Conservation (phyloP, 1,284 basidiomycete genomes). For the Cryptococcus jaspeensis region DNA sequence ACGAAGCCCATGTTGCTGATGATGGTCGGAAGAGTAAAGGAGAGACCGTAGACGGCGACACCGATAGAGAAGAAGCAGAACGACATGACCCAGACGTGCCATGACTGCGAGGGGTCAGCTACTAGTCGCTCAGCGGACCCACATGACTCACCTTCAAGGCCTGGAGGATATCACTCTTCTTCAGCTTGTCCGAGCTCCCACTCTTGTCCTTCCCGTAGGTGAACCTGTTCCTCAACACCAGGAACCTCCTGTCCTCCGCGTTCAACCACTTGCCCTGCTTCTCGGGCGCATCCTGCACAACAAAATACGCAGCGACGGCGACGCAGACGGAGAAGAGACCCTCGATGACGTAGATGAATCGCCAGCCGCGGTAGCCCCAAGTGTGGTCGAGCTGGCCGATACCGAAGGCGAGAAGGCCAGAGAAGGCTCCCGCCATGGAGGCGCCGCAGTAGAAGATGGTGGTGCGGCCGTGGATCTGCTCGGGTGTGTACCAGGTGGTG, state of each 20-base stretch:
- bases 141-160: conserved; percentile 22
- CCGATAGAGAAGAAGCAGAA: conserved; percentile 21
- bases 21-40: conserved; percentile 29
- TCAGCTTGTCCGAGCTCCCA: conserved; percentile 12
- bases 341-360: conserved; percentile 31
- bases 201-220: conserved; percentile 18
- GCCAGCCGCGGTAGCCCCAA: conserved; percentile 30
- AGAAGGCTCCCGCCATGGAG: conserved; percentile 26
- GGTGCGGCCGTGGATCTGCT: conserved; percentile 18
- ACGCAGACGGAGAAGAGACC: conserved; percentile 21
- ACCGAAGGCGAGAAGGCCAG: conserved; percentile 35
- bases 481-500: conserved; percentile 32
- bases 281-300: conserved; percentile 19
- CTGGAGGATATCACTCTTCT: conserved; percentile 6
- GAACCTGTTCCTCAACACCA: conserved; percentile 20
- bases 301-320: conserved; percentile 18
- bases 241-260: conserved; percentile 21
- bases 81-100: conserved; percentile 20
- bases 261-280: conserved; percentile 18
- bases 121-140: neutral
- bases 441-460: conserved; percentile 26
- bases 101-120: conserved; percentile 12
- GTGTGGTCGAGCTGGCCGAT: conserved; percentile 33
- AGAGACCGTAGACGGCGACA: conserved; percentile 56
- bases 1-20: conserved; percentile 14